Evolutionary conservation across 2,329 filamentous ascomycete genomes (phyloP).

Genomic region (Paecilomyces fulvus): DNA sequence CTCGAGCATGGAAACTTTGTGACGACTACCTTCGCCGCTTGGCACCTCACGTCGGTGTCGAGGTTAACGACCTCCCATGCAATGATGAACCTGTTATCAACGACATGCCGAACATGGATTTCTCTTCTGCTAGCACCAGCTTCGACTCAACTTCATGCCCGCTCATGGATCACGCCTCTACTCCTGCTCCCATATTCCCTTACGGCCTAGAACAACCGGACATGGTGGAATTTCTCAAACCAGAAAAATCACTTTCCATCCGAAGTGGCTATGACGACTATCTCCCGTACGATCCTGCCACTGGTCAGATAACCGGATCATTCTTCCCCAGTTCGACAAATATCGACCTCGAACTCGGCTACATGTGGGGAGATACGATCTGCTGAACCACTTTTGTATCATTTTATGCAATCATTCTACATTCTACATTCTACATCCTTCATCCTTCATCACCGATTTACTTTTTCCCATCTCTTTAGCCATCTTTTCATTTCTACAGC

Average conservation of each 20-base stretch:
- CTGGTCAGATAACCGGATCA: conserved; percentile 29
- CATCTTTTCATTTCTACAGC: neutral
- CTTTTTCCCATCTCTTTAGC: neutral
- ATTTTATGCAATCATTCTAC: neutral
- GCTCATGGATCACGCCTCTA: conserved; percentile 16
- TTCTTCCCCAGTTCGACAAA: conserved; percentile 25
- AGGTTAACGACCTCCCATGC: conserved; percentile 22
- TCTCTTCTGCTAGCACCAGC: conserved; percentile 6
- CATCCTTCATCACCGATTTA: neutral
- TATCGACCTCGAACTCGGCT: conserved; percentile 24
- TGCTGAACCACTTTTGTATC: neutral
- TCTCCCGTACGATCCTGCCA: conserved; percentile 26
- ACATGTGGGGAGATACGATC: conserved; percentile 21
- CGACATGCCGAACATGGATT: conserved; percentile 10
- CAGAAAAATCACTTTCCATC: conserved; percentile 16
- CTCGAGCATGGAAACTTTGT: conserved; percentile 28
- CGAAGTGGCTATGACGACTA: conserved; percentile 20
- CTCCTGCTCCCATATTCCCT: conserved; percentile 6
- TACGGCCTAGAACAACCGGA: conserved; percentile 17
- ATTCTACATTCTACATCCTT: neutral
- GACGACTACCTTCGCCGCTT: conserved; percentile 27
- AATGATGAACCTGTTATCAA: conserved; percentile 12
- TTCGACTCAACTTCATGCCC: conserved; percentile 15
- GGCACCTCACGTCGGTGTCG: conserved; percentile 21
- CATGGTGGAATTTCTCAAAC: conserved; percentile 18